Evolutionary conservation across 2,329 filamentous ascomycete species (phyloP).

Genomic region (Fusarium nisikadoi): DNA sequence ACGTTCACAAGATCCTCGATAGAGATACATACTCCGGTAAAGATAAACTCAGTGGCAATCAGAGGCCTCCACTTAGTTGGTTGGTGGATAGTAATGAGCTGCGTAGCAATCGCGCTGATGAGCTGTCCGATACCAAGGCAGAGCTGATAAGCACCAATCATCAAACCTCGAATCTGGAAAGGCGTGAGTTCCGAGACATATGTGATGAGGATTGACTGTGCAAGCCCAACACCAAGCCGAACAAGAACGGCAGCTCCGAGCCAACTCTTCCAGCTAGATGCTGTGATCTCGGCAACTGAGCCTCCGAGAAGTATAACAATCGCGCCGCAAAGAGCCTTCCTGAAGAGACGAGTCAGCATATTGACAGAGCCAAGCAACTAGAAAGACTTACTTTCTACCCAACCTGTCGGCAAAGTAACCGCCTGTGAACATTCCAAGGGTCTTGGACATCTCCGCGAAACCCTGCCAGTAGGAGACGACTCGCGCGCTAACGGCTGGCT

Average conservation of each 20-base stretch:
- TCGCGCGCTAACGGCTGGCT: conserved; percentile 16
- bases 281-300: background rate
- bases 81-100: background rate
- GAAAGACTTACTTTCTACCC: background rate
- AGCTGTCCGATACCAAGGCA: background rate
- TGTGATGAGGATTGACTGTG: conserved; percentile 17
- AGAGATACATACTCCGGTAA: background rate
- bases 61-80: background rate
- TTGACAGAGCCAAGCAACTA: too few species aligned
- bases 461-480: conserved; percentile 25
- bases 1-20: too few species aligned
- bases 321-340: background rate
- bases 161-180: conserved; percentile 21
- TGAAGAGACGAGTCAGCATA: background rate
- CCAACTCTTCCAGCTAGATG: background rate
- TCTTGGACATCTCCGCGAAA: conserved; percentile 23
- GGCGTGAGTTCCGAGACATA: conserved; percentile 18
- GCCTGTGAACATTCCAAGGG: background rate
- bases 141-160: conserved; percentile 21
- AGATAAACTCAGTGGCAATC: background rate
- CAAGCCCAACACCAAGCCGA: background rate
- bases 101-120: background rate
- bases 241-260: background rate
- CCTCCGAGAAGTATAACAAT: background rate
- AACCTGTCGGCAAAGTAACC: background rate